Evolutionary conservation across 306 rosid genomes (phyloP), one percentile per base, ranked within the genome.

Genomic region (Prunus padus): DNA sequence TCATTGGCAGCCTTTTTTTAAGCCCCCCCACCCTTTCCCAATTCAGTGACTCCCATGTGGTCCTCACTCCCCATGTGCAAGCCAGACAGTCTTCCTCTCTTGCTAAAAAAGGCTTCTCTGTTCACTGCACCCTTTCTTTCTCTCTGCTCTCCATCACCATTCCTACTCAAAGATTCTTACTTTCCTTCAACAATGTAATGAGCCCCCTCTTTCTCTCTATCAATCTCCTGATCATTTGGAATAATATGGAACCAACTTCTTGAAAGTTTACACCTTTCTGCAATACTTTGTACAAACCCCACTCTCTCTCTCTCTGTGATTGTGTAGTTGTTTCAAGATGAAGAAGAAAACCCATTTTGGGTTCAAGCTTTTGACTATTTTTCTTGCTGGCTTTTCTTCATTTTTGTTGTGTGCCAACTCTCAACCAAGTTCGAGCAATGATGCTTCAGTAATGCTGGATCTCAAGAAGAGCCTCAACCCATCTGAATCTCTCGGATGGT

Each of bases 401-500:
- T 0, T 78, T 42, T 54, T 81, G 60, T 7, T 69, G 75, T 28
- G 40, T 33, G 85, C 59, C 0, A 44, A 31, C 45, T 86, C 97
- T 10, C 97, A 85, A 62, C 20, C 82, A 2, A 87, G 37, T 76
- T 69, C 88, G 6, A 76, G 46, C 57, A 65, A 57, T n/a, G 98
- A 93, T 25, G 82, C 83, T 46, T 22, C 86, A 0, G 88, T 49
- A 28, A 93, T 93, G 98, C 30, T 66, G 8, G 83, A 88, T 11
- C 96, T 93, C 11, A 91, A 78, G 77, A 75, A 76, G 51, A 71
- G 73, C 74, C 88, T 93, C 30, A 81, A 70, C 84, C 80, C 83
- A 0, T 77, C 91, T 2, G 73, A 37, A 5, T 47, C 86, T 25
- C 80, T 92, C 5, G 87, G 86, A 0, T 93, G 98, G 98, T 76